Base-by-base conservation (phyloP, 305 asterid genomes). In the Fraxinus dipetala region DNA sequence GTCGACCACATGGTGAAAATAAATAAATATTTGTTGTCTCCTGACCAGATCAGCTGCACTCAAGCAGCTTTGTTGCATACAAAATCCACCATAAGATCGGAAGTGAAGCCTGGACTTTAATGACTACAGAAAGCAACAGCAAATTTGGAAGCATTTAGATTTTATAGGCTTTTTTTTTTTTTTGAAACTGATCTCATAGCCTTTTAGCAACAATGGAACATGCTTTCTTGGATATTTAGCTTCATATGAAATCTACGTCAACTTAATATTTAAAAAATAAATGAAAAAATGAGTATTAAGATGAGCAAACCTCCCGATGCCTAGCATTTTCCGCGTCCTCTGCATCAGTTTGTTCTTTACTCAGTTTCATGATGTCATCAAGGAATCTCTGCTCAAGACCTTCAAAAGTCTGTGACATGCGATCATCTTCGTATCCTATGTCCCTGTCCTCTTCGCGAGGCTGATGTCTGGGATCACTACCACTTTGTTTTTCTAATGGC, bases 241-340 rank as follows among this genome's bases (percentile, higher is more conserved):
- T 61, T 9, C 28, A 76, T 74, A 80, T 51, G 48, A 70, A 32
- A 73, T 36, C 61, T 4, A 59, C 7, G 78, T 22, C 51, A 70
- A 84, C 35, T 24, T 14, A 73, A 74, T 30, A 28, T 22, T 61
- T 8, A 61, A 22, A 22, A 61, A 56, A 18, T 8, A 67, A 11
- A 28, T 26, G 5, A 4, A 31, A 79, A 86, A 63, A 28, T 59
- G 77, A 80, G 76, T 65, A 32, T 79, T 26, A 72, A 77, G 63
- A n/a, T 72, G 77, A 88, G 87, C 90, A 78, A 84, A 96, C 99
- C 98, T 94, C 98, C 79, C 95, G 84, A 76, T 96, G 98, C 87
- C 98, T 90, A 51, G 94, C 92, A 85, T 90, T 94, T 90, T 96
- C 99, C n/a, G 95, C 94, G 82, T 96, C 97, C 85, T 96, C 99